Percentiles rank a stretch among this genome's conserved stretches.
Evolutionary conservation across 345 rosid genomes (phyloP).

Genomic region (Psidium guajava): DNA sequence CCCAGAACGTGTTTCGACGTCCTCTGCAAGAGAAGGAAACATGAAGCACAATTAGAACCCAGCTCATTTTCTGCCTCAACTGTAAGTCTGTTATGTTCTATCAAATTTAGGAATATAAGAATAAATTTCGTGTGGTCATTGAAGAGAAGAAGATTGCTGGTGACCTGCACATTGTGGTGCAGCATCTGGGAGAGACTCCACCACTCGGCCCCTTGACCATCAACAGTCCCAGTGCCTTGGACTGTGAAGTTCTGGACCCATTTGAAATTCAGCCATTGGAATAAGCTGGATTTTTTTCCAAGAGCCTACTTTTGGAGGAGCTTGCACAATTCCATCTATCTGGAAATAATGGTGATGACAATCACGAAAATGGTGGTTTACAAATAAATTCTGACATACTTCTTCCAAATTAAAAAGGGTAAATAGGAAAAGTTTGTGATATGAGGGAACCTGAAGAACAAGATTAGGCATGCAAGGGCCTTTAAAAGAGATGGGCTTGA

Average conservation of each 20-base stretch:
- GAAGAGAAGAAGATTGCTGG: neutral
- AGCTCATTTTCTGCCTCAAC: neutral
- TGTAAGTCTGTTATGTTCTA: neutral
- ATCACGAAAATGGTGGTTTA: no score
- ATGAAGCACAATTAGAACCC: neutral
- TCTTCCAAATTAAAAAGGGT: no score
- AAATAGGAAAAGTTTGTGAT: neutral
- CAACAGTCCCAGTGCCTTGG: conserved; percentile 62
- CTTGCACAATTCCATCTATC: no score
- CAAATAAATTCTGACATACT: no score
- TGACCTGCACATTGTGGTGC: conserved; percentile 25
- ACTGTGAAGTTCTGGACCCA: conserved; percentile 66
- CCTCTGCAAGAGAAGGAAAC: conserved; percentile 28
- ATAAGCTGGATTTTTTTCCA: conserved; percentile 32
- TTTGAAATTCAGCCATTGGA: conserved; percentile 84
- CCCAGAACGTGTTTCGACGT: conserved; percentile 31
- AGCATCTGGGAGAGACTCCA: conserved; percentile 28
- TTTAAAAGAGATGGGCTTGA: conserved; percentile 48
- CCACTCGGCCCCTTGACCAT: conserved; percentile 80
- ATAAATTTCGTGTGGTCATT: neutral
- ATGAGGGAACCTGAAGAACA: conserved; percentile 32
- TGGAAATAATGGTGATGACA: no score
- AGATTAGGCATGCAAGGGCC: conserved; percentile 59
- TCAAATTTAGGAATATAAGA: neutral
- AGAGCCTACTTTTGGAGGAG: no score